Evolutionary conservation across 257 asterid genomes (phyloP), one percentile per base, ranked within the genome.

Genomic region (Nicotiana otophora): DNA sequence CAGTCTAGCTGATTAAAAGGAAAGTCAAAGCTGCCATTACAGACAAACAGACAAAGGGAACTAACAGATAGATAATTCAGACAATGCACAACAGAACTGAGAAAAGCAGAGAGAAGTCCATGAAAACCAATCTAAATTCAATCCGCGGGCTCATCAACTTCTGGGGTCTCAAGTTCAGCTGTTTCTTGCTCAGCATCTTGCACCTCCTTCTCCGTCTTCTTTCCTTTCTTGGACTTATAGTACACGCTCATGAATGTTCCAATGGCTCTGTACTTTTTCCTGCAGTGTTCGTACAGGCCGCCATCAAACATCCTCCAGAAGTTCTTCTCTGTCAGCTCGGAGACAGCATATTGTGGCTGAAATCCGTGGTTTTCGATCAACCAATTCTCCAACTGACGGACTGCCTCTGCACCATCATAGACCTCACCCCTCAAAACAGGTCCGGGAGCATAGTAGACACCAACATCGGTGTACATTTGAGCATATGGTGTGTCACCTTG

Each of bases 231-330:
- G 0, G 90, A 96, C 84, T 96, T 96, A 23, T 96, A 96, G 82
- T 96, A 96, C 86, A 96, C 91, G 53, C 98, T 92, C 99, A 96
- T 96, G 93, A 96, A 96, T 20, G 97, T 94, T 20, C 99, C 99
- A 3, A 96, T 42, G 42, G 98, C 98, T 78, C 86, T 92, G 72
- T 94, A 94, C 90, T 94, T 96, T 77, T 85, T 83, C 87, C 98
- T 93, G 87, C 94, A 89, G 3, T 89, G 90, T 92, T 96, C 98
- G 5, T 96, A 94, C 3, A 94, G 98, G 4, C 85, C 94, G 12
- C 92, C 98, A 84, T 96, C 99, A 19, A 96, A 96, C 99, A 96
- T 96, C 86, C 97, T 94, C 99, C 99, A 96, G 94, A 96, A 96
- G 78, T 83, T 89, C 94, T 90, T 96, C 91, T 96, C 99, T 0